These are phyloP conservation scores for Craterostigma plantagineum DNA, from an alignment of 257 asterid species.

Conservation along the genomic window DNA sequence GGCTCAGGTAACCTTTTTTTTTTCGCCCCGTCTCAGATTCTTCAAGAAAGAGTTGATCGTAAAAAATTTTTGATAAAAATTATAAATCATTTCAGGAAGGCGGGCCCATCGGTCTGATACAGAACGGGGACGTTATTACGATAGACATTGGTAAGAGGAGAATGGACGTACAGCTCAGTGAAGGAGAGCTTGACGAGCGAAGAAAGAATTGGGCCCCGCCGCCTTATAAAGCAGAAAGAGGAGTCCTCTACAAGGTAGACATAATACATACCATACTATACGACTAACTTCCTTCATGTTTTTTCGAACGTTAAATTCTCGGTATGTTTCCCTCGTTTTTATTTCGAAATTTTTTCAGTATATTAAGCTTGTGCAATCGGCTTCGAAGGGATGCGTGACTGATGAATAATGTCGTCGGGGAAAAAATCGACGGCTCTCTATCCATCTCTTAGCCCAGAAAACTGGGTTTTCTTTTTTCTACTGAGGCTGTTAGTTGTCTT, in stretches of 20 bases:
- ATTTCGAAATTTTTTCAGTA: too few relatives aligned
- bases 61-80: too few relatives aligned
- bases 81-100: constrained; percentile 98
- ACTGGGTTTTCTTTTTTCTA: too few relatives aligned
- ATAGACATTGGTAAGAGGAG: constrained; percentile 49
- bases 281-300: too few relatives aligned
- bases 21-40: background rate
- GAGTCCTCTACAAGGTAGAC: constrained; percentile 79
- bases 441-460: too few relatives aligned
- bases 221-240: constrained; percentile 58
- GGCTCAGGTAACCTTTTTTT: constrained; percentile 52
- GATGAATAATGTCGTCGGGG: constrained; percentile 61
- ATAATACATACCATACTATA: too few relatives aligned
- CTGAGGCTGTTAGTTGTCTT: too few relatives aligned
- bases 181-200: constrained; percentile 44
- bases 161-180: constrained; percentile 61
- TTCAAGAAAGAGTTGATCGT: background rate
- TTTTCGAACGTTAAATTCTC: background rate
- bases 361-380: constrained; percentile 71
- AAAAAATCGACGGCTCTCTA: too few relatives aligned
- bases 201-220: constrained; percentile 67
- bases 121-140: constrained; percentile 59
- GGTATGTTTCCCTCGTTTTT: background rate
- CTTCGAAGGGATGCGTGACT: constrained; percentile 87
- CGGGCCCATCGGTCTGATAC: constrained; percentile 75